These are phyloP conservation scores for Boletus eberwhitei DNA, from an alignment of 768 basidiomycete species.

Conservation along the genomic window DNA sequence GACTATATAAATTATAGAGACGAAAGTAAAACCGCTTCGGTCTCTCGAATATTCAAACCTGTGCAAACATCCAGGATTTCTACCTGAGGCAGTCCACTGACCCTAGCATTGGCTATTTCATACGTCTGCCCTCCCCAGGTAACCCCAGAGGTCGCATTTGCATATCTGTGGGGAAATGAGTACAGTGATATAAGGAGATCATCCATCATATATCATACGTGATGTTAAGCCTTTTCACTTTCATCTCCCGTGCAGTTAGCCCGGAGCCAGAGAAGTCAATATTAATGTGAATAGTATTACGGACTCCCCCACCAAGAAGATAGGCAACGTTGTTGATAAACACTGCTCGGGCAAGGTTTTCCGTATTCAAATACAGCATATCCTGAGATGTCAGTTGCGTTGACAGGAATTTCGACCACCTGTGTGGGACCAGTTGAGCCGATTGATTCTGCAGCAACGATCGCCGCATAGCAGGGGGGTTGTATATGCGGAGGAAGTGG, in stretches of 20 bases:
- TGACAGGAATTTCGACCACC: constrained; percentile 47
- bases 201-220: constrained; percentile 27
- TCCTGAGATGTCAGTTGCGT: constrained; percentile 48
- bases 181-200: background rate
- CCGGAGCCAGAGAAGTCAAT: constrained; percentile 35
- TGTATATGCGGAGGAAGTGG: constrained; percentile 61
- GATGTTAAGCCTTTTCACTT: constrained; percentile 49
- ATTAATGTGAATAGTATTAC: constrained; percentile 42
- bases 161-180: constrained; percentile 34
- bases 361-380: constrained; percentile 58
- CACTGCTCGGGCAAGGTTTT: constrained; percentile 42
- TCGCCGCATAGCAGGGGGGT: constrained; percentile 62
- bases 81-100: constrained; percentile 34
- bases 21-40: constrained; percentile 42
- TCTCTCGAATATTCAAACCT: constrained; percentile 47
- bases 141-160: constrained; percentile 48
- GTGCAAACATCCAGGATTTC: constrained; percentile 29
- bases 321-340: constrained; percentile 61
- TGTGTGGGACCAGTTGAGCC: constrained; percentile 41
- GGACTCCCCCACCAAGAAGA: constrained; percentile 32
- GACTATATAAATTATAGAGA: background rate
- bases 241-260: constrained; percentile 29
- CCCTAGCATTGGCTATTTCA: constrained; percentile 45
- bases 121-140: constrained; percentile 60
- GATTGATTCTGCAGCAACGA: constrained; percentile 58